phyloP scores from a whole-genome alignment of 2,329 filamentous ascomycete genomes.

The Penicillium sp. region DNA sequence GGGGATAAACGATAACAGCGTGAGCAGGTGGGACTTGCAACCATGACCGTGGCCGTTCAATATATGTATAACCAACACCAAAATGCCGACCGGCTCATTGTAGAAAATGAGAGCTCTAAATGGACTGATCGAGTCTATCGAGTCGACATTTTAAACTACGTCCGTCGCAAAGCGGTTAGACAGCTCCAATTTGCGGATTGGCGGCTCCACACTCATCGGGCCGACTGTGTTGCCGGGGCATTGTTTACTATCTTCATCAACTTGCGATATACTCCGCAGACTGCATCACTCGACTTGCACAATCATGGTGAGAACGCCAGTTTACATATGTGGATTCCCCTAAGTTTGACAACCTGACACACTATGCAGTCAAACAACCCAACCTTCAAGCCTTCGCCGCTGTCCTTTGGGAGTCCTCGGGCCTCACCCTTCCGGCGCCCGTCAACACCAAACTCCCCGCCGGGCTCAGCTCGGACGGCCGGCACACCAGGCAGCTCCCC shows the following conservation, averaged over 20 bases:
- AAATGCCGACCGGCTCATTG: background rate
- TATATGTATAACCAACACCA: background rate
- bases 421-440: slow-evolving; percentile 69
- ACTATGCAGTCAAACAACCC: slow-evolving; percentile 51
- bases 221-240: slow-evolving; percentile 29
- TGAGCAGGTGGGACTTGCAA: background rate
- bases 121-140: background rate
- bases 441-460: slow-evolving; percentile 64
- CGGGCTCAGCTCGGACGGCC: slow-evolving; percentile 49
- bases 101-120: slow-evolving; percentile 3
- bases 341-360: background rate
- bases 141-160: background rate
- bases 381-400: slow-evolving; percentile 70
- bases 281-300: background rate
- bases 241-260: slow-evolving; percentile 22
- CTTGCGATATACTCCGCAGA: slow-evolving; percentile 2
- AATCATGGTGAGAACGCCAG: slow-evolving; percentile 25
- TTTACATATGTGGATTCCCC: background rate
- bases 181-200: slow-evolving; percentile 3
- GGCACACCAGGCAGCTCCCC: slow-evolving; percentile 51
- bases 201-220: slow-evolving; percentile 15
- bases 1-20: slow-evolving; percentile 27
- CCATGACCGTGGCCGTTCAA: background rate
- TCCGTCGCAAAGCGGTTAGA: background rate
- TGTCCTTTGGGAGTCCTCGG: slow-evolving; percentile 71